These are phyloP conservation scores for Arachis hypogaea DNA, from an alignment of 306 rosid genomes.

Conservation along the genomic window DNA sequence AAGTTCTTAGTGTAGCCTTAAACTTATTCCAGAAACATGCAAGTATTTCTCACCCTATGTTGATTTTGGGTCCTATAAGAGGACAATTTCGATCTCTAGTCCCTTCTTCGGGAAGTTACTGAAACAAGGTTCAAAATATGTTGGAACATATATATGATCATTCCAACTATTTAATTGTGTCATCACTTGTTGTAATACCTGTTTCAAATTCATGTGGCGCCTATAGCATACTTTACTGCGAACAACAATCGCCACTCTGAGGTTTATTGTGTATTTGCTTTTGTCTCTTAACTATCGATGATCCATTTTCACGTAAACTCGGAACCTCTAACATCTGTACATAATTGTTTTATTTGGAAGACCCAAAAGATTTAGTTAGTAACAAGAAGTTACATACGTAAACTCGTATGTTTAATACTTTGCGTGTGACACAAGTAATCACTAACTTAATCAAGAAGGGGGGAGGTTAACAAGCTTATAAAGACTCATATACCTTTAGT, in stretches of 20 bases:
- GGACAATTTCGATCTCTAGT: constrained; percentile 27
- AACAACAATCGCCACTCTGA: constrained; percentile 60
- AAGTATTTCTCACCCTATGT: no score
- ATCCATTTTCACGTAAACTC: constrained; percentile 71
- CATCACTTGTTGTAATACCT: constrained; percentile 18
- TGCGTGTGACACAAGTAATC: not conserved
- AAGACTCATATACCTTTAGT: constrained; percentile 56
- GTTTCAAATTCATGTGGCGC: not conserved
- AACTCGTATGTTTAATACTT: not conserved
- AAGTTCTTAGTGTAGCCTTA: no score
- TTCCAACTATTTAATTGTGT: constrained; percentile 34
- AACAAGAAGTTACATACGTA: not conserved
- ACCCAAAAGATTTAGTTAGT: constrained; percentile 19
- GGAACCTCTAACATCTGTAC: constrained; percentile 78
- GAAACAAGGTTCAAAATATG: constrained; percentile 14
- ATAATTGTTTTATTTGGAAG: constrained; percentile 17
- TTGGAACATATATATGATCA: not conserved
- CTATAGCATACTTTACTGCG: constrained; percentile 34
- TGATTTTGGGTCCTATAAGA: not conserved
- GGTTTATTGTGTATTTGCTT: constrained; percentile 49
- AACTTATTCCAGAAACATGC: no score
- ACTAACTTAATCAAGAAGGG: not conserved
- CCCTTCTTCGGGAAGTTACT: constrained; percentile 23
- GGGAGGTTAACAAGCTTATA: not conserved
- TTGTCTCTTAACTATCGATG: constrained; percentile 62